phyloP scores from a whole-genome alignment of 352 stramenopile genomes.

The Phytophthora sp. region DNA sequence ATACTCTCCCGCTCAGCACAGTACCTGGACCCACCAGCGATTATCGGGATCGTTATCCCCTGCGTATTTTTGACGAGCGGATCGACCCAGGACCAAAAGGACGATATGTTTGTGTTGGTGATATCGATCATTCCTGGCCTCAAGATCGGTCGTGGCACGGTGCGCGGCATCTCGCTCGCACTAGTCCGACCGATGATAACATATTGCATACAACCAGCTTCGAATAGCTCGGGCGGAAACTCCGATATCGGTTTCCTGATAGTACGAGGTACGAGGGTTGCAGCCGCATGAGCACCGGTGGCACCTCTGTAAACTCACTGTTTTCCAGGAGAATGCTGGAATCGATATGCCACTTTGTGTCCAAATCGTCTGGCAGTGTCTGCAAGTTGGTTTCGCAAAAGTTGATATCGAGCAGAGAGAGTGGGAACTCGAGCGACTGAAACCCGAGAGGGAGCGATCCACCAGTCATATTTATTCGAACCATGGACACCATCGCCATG shows the following conservation, averaged over 20 bases:
- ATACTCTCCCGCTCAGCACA: too few species aligned
- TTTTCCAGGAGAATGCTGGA: slow-evolving; percentile 6
- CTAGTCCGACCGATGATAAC: background rate
- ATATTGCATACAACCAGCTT: background rate
- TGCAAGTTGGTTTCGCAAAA: slow-evolving; percentile 11
- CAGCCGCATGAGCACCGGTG: background rate
- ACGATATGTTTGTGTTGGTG: too few species aligned
- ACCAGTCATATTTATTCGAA: slow-evolving; percentile 32
- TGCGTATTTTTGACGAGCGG: too few species aligned
- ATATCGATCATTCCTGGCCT: slow-evolving; percentile 1
- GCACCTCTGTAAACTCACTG: slow-evolving; percentile 2
- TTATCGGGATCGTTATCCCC: too few species aligned
- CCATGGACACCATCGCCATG: slow-evolving; percentile 29
- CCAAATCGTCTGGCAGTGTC: slow-evolving; percentile 34
- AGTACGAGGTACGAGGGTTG: background rate
- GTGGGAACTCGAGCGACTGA: background rate
- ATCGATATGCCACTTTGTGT: slow-evolving; percentile 26
- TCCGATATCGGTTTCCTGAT: background rate
- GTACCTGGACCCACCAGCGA: too few species aligned
- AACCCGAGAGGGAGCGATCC: slow-evolving; percentile 36
- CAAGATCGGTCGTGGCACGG: background rate
- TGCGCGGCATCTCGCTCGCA: background rate
- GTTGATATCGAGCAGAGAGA: too few species aligned
- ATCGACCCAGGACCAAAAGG: too few species aligned
- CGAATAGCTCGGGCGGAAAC: slow-evolving; percentile 1